phyloP scores from a whole-genome alignment of 768 basidiomycete genomes.

The Pulveroboletus sp. region DNA sequence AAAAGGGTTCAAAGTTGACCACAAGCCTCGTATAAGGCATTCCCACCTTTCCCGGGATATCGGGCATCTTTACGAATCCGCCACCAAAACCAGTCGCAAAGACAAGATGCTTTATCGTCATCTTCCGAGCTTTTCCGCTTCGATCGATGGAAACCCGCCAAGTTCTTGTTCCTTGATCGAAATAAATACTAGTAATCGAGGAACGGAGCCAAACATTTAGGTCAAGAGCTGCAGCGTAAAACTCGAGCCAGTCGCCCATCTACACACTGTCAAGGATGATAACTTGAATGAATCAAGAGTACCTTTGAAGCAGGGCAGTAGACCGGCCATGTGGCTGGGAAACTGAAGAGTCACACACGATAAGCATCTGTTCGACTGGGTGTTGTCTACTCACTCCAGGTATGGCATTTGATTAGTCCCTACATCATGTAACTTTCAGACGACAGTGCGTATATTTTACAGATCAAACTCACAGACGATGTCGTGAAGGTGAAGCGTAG shows the following conservation, averaged over 20 bases:
- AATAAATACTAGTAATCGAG: conserved; percentile 33
- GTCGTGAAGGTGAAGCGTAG: conserved; percentile 53
- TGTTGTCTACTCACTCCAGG: conserved; percentile 39
- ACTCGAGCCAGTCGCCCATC: conserved; percentile 65
- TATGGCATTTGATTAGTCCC: conserved; percentile 57
- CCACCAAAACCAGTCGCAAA: conserved; percentile 55
- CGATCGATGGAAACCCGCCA: conserved; percentile 44
- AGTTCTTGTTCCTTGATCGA: conserved; percentile 32
- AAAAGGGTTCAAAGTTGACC: not conserved
- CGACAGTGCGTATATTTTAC: conserved; percentile 3
- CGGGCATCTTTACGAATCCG: conserved; percentile 44
- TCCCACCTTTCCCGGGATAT: conserved; percentile 41
- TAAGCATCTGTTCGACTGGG: not conserved
- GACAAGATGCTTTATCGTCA: conserved; percentile 47
- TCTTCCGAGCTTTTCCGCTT: conserved; percentile 31
- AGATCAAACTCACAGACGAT: conserved; percentile 40
- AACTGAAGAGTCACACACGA: conserved; percentile 31
- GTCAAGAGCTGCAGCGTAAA: conserved; percentile 55
- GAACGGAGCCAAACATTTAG: conserved; percentile 60
- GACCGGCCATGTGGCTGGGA: conserved; percentile 52
- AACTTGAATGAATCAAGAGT: not conserved
- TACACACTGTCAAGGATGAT: conserved; percentile 18
- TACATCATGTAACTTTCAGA: conserved; percentile 15
- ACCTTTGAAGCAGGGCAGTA: conserved; percentile 52
- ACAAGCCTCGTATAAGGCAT: no score